Percentiles rank a stretch among this genome's conserved stretches.
These are phyloP conservation scores for Fraxinus sp. DNA, from an alignment of 305 asterid species.

Conservation along the genomic window DNA sequence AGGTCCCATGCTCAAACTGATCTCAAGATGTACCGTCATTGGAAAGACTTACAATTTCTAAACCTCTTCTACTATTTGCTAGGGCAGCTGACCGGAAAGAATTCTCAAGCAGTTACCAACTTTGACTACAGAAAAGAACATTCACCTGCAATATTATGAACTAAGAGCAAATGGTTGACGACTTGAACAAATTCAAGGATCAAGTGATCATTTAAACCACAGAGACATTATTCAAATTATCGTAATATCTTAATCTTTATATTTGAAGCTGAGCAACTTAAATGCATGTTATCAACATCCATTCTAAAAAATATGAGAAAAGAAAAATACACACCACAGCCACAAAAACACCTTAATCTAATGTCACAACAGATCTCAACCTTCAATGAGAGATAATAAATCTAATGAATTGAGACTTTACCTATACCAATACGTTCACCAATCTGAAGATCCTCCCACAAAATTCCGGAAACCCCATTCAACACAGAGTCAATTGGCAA, in stretches of 20 bases:
- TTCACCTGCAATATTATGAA: background rate
- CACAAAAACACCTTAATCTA: background rate
- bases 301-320: background rate
- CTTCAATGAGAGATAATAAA: slow-evolving; percentile 17
- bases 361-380: slow-evolving; percentile 15
- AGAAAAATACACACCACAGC: background rate
- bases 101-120: background rate
- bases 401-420: slow-evolving; percentile 31
- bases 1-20: background rate
- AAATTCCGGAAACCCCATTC: slow-evolving; percentile 80
- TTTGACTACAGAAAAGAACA: background rate
- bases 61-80: background rate
- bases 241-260: background rate
- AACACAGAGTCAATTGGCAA: slow-evolving; percentile 58
- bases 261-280: background rate
- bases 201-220: background rate
- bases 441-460: slow-evolving; percentile 96
- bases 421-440: slow-evolving; percentile 98
- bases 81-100: background rate
- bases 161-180: background rate
- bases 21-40: background rate
- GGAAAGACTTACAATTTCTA: background rate
- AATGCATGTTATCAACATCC: background rate
- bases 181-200: slow-evolving; percentile 1
- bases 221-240: background rate